Evolutionary conservation across 1,284 basidiomycete genomes (phyloP).

Genomic region (Trametes sp.): DNA sequence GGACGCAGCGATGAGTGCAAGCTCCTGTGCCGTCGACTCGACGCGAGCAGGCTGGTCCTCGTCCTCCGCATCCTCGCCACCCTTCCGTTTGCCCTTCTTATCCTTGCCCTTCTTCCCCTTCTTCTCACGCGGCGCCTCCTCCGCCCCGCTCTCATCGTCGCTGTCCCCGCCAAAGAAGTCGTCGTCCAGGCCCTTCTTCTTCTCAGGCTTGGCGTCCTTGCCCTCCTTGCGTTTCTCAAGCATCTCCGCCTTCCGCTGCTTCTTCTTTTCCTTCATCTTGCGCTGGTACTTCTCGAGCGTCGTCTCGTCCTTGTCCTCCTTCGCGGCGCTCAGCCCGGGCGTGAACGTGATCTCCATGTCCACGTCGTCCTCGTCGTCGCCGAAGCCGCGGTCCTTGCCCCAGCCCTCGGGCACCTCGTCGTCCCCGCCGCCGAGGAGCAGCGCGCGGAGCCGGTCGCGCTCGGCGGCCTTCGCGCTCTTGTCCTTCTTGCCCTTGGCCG

Average conservation of each 20-base stretch:
- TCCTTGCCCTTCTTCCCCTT: conserved; percentile 31
- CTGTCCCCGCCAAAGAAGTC: conserved; percentile 77
- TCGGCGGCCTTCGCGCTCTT: conserved; percentile 54
- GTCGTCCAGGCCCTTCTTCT: conserved; percentile 50
- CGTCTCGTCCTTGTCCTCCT: conserved; percentile 74
- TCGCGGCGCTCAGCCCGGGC: conserved; percentile 74
- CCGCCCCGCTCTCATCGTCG: conserved; percentile 47
- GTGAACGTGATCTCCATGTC: conserved; percentile 96
- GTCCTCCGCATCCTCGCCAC: conserved; percentile 23
- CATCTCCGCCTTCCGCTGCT: conserved; percentile 76
- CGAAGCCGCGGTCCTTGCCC: conserved; percentile 55
- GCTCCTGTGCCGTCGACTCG: conserved; percentile 63
- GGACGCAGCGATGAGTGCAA: conserved; percentile 68
- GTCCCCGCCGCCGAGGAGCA: conserved; percentile 73
- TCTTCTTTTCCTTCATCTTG: conserved; percentile 88
- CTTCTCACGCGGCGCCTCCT: conserved; percentile 28
- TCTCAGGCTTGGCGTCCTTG: conserved; percentile 28
- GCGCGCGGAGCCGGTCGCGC: conserved; percentile 71
- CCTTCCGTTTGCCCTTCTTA: conserved; percentile 29
- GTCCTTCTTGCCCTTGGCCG: conserved; percentile 37
- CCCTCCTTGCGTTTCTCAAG: conserved; percentile 47
- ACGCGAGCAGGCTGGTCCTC: conserved; percentile 28
- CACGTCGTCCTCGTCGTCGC: conserved; percentile 54
- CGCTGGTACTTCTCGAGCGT: conserved; percentile 86
- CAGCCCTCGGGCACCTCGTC: conserved; percentile 84